These are phyloP conservation scores for Penicillium flavigenum DNA, from an alignment of 495 filamentous ascomycete species.

Conservation along the genomic window DNA sequence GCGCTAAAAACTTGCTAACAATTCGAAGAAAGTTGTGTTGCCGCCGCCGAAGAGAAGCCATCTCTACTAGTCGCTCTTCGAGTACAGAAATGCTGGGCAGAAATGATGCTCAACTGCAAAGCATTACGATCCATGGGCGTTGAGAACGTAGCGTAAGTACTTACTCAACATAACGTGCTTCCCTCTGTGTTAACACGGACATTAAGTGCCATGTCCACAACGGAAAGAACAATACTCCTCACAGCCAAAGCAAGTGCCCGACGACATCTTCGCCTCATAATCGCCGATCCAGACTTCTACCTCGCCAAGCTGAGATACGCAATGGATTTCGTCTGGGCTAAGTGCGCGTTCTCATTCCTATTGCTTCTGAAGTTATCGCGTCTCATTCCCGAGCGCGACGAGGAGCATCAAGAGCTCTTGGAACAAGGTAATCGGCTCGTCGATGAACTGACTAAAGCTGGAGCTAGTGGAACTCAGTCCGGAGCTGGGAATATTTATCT, in stretches of 20 bases:
- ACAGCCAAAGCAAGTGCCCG: conserved; percentile 49
- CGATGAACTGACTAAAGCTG: conserved; percentile 40
- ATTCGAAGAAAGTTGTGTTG: conserved; percentile 21
- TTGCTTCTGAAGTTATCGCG: conserved; percentile 51
- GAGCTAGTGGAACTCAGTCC: conserved; percentile 23
- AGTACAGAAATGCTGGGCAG: conserved; percentile 49
- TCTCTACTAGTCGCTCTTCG: conserved; percentile 40
- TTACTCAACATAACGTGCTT: background rate
- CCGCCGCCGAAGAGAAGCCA: conserved; percentile 34
- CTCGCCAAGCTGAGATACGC: conserved; percentile 51
- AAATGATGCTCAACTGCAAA: conserved; percentile 52
- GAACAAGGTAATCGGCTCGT: conserved; percentile 45
- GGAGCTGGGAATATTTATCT: conserved; percentile 44
- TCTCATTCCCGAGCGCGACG: conserved; percentile 44
- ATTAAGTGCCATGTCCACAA: conserved; percentile 39
- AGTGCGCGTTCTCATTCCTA: conserved; percentile 54
- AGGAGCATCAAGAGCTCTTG: conserved; percentile 42
- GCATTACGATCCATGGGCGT: conserved; percentile 48
- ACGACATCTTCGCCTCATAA: conserved; percentile 50
- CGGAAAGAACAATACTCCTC: conserved; percentile 42
- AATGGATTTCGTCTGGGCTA: conserved; percentile 59
- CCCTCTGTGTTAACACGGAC: background rate
- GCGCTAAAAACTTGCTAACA: background rate
- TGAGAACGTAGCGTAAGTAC: conserved; percentile 44
- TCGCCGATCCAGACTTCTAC: conserved; percentile 42